phyloP scores from a whole-genome alignment of 2,329 filamentous ascomycete genomes.

The Penicillium brasilianum region DNA sequence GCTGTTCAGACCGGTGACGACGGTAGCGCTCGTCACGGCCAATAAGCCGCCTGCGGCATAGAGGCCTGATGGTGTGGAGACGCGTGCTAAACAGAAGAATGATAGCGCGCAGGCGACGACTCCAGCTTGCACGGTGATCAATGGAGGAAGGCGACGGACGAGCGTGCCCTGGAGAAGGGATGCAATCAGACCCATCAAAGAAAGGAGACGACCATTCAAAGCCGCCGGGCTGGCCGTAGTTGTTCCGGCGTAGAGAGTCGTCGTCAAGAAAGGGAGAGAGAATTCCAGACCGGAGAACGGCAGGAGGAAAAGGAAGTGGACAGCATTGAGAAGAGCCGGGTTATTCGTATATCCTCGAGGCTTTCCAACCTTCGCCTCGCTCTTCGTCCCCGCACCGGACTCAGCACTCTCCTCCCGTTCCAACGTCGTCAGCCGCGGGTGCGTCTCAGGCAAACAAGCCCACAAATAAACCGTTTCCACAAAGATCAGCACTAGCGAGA shows the following conservation, averaged over 20 bases:
- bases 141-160: conserved; percentile 80
- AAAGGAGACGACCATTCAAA: conserved; percentile 82
- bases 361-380: conserved; percentile 3
- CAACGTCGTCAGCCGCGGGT: conserved; percentile 60
- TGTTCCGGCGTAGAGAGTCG: conserved; percentile 84
- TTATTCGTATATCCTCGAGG: conserved; percentile 71
- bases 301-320: conserved; percentile 89
- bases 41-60: conserved; percentile 83
- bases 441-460: conserved; percentile 80
- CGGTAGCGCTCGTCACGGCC: conserved; percentile 89
- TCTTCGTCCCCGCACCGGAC: background rate
- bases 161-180: conserved; percentile 93
- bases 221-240: conserved; percentile 59
- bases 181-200: conserved; percentile 88
- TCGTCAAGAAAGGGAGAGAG: conserved; percentile 95
- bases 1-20: conserved; percentile 91
- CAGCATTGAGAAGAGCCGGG: conserved; percentile 77
- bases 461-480: conserved; percentile 89
- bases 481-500: conserved; percentile 83
- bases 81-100: conserved; percentile 77
- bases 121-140: conserved; percentile 79
- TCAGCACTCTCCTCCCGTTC: conserved; percentile 15
- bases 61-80: conserved; percentile 70
- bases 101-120: conserved; percentile 76
- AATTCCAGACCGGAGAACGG: conserved; percentile 99